phyloP scores from a whole-genome alignment of 331 rosid species.

The Cydonia oblonga region DNA sequence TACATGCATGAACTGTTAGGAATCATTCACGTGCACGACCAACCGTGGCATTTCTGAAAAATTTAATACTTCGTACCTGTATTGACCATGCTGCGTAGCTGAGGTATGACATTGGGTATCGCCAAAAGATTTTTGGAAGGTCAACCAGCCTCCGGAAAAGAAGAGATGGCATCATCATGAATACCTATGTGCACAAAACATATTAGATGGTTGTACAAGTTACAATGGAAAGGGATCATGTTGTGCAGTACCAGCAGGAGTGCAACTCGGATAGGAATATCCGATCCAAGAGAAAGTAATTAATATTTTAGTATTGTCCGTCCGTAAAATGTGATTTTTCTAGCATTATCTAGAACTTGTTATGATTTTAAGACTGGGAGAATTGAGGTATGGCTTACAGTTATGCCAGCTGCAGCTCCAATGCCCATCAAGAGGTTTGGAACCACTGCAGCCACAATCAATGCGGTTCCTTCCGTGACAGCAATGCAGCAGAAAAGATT shows the following conservation, averaged over 20 bases:
- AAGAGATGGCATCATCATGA: constrained; percentile 19
- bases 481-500: constrained; percentile 13
- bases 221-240: too few relatives aligned
- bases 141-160: constrained; percentile 4
- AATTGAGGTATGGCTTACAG: not conserved
- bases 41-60: not conserved
- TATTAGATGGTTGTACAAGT: too few relatives aligned
- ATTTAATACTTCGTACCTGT: not conserved
- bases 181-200: not conserved
- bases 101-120: constrained; percentile 12
- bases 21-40: not conserved
- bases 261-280: too few relatives aligned
- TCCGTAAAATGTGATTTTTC: not conserved
- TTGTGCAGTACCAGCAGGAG: too few relatives aligned
- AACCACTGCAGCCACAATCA: not conserved
- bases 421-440: constrained; percentile 18
- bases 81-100: constrained; percentile 16
- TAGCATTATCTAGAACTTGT: not conserved
- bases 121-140: constrained; percentile 9
- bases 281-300: too few relatives aligned
- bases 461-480: constrained; percentile 3
- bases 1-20: not conserved
- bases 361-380: not conserved
- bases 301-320: too few relatives aligned
- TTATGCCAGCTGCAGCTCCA: constrained; percentile 4